Base-by-base conservation (phyloP, 164 flowering plant genomes). In the Tetracentron sinense region DNA sequence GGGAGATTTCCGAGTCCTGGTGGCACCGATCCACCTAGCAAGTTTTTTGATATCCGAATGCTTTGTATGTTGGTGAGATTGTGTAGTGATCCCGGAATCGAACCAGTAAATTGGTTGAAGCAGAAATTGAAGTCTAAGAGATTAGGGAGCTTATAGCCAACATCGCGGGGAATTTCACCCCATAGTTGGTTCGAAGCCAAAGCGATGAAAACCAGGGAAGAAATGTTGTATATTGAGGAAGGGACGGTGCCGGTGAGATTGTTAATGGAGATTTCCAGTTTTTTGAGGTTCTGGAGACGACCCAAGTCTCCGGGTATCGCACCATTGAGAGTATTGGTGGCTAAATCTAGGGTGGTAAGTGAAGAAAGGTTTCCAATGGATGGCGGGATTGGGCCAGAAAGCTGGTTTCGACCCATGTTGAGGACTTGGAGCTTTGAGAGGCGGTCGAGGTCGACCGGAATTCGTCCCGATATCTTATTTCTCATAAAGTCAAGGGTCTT, bases 1-100 rank as follows among this genome's bases (percentile, higher is more conserved):
- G 74, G 75, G 44, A n/a, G n/a, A n/a, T n/a, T n/a, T n/a, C n/a
- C n/a, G n/a, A n/a, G n/a, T n/a, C n/a, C n/a, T n/a, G n/a, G 72
- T 7, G 77, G 79, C 12, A 76, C 66, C 0, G 51, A 42, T 35
- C 85, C 83, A 16, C 50, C 68, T 21, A 78, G 52, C 20, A 49
- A 46, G 25, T 79, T 79, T 4, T 56, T 46, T 0, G 79, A 68
- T 49, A 77, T 31, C 2, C 64, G 70, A 46, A 77, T 61, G 21
- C 27, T 15, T 31, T 46, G 27, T 23, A 79, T 56, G 23, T 71
- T 74, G 7, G 83, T 72, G 38, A 73, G 65, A 29, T 80, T 82
- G 56, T 63, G 68, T 69, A 82, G 63, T 16, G 83, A 80, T 26
- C 50, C 70, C 6, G 86, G 83, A 54, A 82, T 74, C 15, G 15